Base-by-base conservation (phyloP, 305 asterid genomes). In the Fraxinus angustifolia region DNA sequence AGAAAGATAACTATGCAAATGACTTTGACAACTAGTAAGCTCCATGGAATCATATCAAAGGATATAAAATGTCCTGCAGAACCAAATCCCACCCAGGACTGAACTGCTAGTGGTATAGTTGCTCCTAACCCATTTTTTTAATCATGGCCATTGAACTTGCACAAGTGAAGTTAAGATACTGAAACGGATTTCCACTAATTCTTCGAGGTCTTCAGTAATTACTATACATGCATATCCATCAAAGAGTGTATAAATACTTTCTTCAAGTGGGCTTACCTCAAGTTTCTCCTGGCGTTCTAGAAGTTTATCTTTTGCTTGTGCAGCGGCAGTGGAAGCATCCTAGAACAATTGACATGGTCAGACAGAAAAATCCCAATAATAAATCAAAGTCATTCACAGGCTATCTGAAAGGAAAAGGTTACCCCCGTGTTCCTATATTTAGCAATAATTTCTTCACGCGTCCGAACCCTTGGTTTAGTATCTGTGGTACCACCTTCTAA, bases 401-500 rank as follows among this genome's bases (percentile, higher is more conserved):
- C 50, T 36, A 83, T 70, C 45, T 67, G 80, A 53, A 72, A 71
- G 75, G 67, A 81, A 72, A 62, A 23, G 42, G 79, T 83, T 89
- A 96, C 98, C 92, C 94, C 97, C 0, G 93, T 76, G 82, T 87
- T 84, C 85, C 97, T 85, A 85, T 94, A 96, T 88, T 96, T 94
- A 31, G 98, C 98, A 82, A 94, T 91, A 88, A 96, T 96, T 90
- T 96, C 98, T 86, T 94, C 98, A 68, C 89, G 90, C 6, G 97
- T 94, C 84, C 98, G 87, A 36, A 30, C 76, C 81, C 79, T 93
- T 80, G 99, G 97, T 86, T 93, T 82, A 67, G 88, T 75, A 79
- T 89, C 94, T 83, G 87, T 74, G n/a, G 93, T 87, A 80, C 90
- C 84, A 78, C 97, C 99, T 89, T 92, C 97, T 79, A 96, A 94